Base-by-base conservation (phyloP, 805 yeast genomes). In the Pichia eremophila region DNA sequence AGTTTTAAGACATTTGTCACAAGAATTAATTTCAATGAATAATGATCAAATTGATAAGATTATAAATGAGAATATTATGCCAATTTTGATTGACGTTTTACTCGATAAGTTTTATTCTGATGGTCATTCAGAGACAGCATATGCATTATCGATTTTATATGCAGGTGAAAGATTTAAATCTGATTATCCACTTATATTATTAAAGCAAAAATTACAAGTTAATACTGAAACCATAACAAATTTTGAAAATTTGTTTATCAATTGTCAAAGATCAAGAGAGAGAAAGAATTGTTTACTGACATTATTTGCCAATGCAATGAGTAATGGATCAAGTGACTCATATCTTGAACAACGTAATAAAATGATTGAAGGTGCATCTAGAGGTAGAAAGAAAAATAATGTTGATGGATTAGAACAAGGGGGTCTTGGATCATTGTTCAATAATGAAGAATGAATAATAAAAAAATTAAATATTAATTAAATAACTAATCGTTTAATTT, bases 51-150 rank as follows among this genome's bases (percentile, higher is more conserved):
- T 90, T 42, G 96, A 89, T 66, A 72, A 72, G 46, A 81, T 76
- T 57, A 63, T 84, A 40, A 74, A 81, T 54, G 79, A 78, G 31
- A 76, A 79, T 48, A 72, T 90, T 59, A 77, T 86, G 51, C 83
- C 84, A 54, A 72, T 93, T 0, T 71, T 91, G 46, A 59, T 87
- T 17, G 71, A 73, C 35, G 79, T 91, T 5, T 67, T 91, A 44
- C 70, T 76, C 43, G 93, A 86, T 57, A 83, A 79, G 47, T 81
- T 85, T 51, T 87, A 85, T 63, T 78, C 77, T 41, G 99, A 91
- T 57, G 85, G 93, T 0, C 95, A 90, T 54, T 77, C 83, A 17
- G 99, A 91, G 62, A 95, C 95, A 1, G 90, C 95, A n/a, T 82
- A 85, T 49, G 85, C 95, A 1, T 74, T 91, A 49, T 84, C 96